phyloP scores from a whole-genome alignment of 2,329 filamentous ascomycete genomes.

The Calonectria pauciramosa region DNA sequence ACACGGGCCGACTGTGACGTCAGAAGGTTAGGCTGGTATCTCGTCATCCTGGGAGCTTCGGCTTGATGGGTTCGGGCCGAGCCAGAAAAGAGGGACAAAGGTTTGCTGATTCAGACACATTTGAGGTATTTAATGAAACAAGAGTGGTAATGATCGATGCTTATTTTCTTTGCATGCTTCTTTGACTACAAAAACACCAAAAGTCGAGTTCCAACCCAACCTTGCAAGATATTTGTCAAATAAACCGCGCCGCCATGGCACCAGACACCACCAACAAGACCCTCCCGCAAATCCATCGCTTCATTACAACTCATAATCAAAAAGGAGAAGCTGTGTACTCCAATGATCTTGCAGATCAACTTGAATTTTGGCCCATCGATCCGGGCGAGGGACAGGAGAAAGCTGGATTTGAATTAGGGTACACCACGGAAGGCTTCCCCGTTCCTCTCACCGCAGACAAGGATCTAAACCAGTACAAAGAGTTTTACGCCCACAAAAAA shows the following conservation, averaged over 20 bases:
- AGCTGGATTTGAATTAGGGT: background rate
- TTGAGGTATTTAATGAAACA: background rate
- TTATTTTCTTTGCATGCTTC: fast-evolving
- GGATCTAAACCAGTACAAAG: background rate
- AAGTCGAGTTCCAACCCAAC: background rate
- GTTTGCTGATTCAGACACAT: background rate
- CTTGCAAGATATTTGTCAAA: background rate
- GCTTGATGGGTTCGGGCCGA: background rate
- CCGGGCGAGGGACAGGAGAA: background rate
- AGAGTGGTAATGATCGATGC: background rate
- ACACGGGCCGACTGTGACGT: background rate
- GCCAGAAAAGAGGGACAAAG: background rate
- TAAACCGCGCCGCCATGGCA: background rate
- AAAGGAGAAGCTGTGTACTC: background rate
- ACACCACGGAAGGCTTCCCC: background rate
- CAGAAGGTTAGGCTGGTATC: no score
- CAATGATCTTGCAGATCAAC: background rate
- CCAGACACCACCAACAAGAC: background rate
- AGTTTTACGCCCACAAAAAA: background rate
- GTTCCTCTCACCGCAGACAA: background rate
- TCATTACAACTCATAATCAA: background rate
- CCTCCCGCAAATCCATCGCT: background rate
- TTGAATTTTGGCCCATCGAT: background rate
- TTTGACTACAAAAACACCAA: background rate
- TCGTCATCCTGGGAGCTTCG: background rate